Percentiles rank a stretch among this genome's conserved stretches.
These are phyloP conservation scores for Typha latifolia DNA, from an alignment of 176 grass and related monocot species.

Conservation along the genomic window DNA sequence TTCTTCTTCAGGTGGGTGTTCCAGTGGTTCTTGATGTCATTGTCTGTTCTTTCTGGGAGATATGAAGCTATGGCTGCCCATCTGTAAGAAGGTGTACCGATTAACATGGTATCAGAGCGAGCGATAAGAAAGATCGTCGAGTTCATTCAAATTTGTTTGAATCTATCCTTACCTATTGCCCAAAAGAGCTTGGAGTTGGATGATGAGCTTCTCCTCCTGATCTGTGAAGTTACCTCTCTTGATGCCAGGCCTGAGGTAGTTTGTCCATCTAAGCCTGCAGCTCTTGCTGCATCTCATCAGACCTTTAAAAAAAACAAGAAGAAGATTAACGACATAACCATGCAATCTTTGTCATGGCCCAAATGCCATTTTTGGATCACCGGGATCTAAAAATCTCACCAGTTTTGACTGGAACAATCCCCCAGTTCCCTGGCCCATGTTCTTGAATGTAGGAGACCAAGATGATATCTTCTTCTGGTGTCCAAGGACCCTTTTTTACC, in stretches of 20 bases:
- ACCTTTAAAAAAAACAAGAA: background rate
- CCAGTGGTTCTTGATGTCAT: slow-evolving; percentile 99
- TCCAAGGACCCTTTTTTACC: slow-evolving; percentile 93
- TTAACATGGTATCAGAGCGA: no score
- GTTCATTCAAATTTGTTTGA: background rate
- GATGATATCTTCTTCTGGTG: slow-evolving; percentile 86
- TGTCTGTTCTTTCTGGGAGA: slow-evolving; percentile 84
- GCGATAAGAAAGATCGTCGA: no score
- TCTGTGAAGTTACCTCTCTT: background rate
- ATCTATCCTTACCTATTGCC: background rate
- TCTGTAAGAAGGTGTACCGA: slow-evolving; percentile 4
- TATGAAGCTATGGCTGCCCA: slow-evolving; percentile 95
- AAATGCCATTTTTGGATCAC: no score
- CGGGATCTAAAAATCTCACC: slow-evolving; percentile 26
- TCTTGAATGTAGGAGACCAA: slow-evolving; percentile 90
- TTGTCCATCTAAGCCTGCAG: slow-evolving; percentile 21
- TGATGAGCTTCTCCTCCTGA: slow-evolving; percentile 16
- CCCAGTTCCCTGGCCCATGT: slow-evolving; percentile 84
- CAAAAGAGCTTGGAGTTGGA: background rate
- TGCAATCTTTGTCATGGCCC: no score
- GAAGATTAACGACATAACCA: no score
- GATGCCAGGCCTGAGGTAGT: slow-evolving; percentile 4
- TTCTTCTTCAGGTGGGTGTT: slow-evolving; percentile 96
- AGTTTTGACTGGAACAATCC: slow-evolving; percentile 45
- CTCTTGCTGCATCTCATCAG: slow-evolving; percentile 21